These are phyloP conservation scores for Tagetes patula DNA, from an alignment of 129 eudicot genomes.

Conservation along the genomic window DNA sequence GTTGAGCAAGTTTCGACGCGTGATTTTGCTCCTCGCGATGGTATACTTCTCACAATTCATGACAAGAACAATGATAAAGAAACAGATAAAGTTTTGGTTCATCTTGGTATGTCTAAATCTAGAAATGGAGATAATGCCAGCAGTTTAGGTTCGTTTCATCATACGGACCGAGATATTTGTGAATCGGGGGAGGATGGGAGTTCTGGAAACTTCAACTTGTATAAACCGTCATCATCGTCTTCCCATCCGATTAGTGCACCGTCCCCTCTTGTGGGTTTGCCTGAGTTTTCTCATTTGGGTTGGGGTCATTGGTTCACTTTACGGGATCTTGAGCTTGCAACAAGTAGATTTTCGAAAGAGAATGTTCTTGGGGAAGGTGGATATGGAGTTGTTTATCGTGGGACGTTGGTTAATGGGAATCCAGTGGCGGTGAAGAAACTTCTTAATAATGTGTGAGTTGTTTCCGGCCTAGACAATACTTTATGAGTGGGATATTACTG, in stretches of 20 bases:
- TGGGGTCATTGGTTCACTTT: conserved; percentile 96
- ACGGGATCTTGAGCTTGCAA: conserved; percentile 81
- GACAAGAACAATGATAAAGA: conserved; percentile 79
- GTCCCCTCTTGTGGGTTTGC: conserved; percentile 79
- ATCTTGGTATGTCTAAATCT: conserved; percentile 54
- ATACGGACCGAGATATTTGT: conserved; percentile 36
- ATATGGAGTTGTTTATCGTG: conserved; percentile 78
- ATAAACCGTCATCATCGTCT: conserved; percentile 63
- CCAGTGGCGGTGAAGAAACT: conserved; percentile 87
- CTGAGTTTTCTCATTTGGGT: conserved; percentile 85
- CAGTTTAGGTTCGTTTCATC: conserved; percentile 72
- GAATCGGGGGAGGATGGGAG: conserved; percentile 73
- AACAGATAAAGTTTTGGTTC: conserved; percentile 76
- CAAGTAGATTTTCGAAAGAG: conserved; percentile 71
- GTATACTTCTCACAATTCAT: conserved; percentile 69
- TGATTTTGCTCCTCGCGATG: conserved; percentile 64
- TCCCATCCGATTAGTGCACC: conserved; percentile 73
- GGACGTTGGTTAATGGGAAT: conserved; percentile 59
- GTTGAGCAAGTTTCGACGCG: conserved; percentile 74
- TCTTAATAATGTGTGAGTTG: conserved; percentile 79
- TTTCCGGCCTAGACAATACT: too few relatives aligned
- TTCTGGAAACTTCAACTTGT: neutral
- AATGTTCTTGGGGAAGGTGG: conserved; percentile 86
- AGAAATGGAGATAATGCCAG: conserved; percentile 55
- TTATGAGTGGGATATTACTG: too few relatives aligned